Conservation (phyloP, 2,329 filamentous ascomycete species). For the Xylaria sp. region DNA sequence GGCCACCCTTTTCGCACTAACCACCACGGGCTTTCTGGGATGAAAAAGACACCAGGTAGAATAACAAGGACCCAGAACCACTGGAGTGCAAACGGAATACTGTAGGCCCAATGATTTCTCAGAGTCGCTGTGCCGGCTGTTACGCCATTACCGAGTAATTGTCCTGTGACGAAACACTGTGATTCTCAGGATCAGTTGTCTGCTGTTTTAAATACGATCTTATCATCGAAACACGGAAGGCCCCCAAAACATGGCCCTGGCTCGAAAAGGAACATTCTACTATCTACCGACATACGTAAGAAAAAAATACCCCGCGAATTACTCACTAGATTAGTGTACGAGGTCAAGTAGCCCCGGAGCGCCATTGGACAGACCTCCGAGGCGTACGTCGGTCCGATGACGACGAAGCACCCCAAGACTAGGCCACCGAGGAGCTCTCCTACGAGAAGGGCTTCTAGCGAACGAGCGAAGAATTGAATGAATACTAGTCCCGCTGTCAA, state of each 20-base stretch:
- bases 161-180: constrained; percentile 68
- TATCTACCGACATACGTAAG: not conserved
- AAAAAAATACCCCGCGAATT: not conserved
- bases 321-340: constrained; percentile 63
- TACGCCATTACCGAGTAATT: constrained; percentile 63
- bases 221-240: not conserved
- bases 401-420: constrained; percentile 69
- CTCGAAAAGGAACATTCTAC: not conserved
- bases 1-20: constrained; percentile 55
- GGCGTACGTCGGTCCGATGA: constrained; percentile 67
- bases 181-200: not conserved
- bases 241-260: not conserved
- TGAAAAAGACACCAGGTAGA: constrained; percentile 56
- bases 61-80: constrained; percentile 62
- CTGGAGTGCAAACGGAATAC: constrained; percentile 60
- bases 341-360: constrained; percentile 66
- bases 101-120: constrained; percentile 59
- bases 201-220: not conserved
- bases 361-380: constrained; percentile 69
- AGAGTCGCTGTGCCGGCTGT: constrained; percentile 55
- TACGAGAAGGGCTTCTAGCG: constrained; percentile 64
- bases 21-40: constrained; percentile 63
- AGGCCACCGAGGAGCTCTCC: constrained; percentile 70
- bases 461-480: constrained; percentile 70
- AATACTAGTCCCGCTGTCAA: constrained; percentile 65